phyloP scores from a whole-genome alignment of 257 asterid genomes.

The Anisodus tanguticus region DNA sequence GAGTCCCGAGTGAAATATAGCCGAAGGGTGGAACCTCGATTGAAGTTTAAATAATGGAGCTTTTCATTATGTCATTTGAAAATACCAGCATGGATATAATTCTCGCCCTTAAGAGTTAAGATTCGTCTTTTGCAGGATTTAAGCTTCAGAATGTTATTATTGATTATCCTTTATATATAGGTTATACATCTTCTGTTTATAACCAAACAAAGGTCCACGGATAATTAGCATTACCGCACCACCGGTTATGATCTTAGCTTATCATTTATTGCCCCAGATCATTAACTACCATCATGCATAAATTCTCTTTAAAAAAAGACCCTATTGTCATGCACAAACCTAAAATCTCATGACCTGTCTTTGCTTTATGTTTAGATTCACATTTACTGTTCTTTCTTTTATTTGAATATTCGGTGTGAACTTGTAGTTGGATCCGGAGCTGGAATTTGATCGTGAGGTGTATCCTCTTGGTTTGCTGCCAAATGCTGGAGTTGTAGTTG shows the following conservation, averaged over 20 bases:
- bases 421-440: constrained; percentile 93
- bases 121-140: constrained; percentile 11
- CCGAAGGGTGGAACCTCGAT: constrained; percentile 3
- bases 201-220: constrained; percentile 17
- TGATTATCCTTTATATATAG: not conserved
- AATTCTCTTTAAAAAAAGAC: too few relatives aligned
- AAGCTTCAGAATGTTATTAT: not conserved
- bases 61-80: constrained; percentile 21
- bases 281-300: not conserved
- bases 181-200: not conserved
- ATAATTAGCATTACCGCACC: not conserved
- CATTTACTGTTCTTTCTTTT: constrained; percentile 28
- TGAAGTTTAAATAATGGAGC: constrained; percentile 4
- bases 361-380: not conserved
- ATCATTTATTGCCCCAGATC: not conserved
- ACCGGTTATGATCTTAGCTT: not conserved
- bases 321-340: not conserved
- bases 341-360: not conserved
- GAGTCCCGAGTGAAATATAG: not conserved
- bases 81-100: not conserved
- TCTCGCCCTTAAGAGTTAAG: not conserved
- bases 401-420: constrained; percentile 43
- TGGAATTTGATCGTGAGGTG: constrained; percentile 99
- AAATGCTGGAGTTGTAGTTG: constrained; percentile 96
- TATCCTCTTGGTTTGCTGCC: constrained; percentile 99